Evolutionary conservation across 805 yeast species (phyloP).

Genomic region (Scheffersomyces stipitis): DNA sequence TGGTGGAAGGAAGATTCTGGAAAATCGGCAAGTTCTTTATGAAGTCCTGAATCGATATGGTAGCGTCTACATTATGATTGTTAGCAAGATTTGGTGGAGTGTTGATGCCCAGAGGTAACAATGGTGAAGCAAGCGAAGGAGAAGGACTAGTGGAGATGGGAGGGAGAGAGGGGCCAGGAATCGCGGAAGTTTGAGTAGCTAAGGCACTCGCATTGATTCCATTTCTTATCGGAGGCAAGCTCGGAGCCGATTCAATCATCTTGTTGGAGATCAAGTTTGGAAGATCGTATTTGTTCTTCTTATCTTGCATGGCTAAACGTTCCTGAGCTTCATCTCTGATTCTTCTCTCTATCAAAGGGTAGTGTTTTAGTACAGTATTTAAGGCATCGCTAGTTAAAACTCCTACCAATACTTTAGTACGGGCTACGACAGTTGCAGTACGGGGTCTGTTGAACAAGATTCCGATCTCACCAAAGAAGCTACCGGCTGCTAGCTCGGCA

Average conservation of each 20-base stretch:
- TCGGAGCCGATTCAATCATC: background rate
- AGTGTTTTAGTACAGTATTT: conserved; percentile 56
- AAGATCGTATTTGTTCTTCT: conserved; percentile 49
- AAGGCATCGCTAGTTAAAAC: conserved; percentile 66
- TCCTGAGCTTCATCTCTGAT: conserved; percentile 81
- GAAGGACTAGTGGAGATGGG: conserved; percentile 16
- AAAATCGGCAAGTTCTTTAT: conserved; percentile 60
- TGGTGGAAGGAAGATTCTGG: conserved; percentile 53
- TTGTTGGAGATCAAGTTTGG: conserved; percentile 22
- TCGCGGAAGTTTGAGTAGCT: conserved; percentile 9
- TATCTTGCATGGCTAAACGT: conserved; percentile 68
- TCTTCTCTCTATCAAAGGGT: conserved; percentile 64
- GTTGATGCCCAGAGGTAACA: no score
- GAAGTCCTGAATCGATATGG: conserved; percentile 58
- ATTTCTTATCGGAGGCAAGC: conserved; percentile 5
- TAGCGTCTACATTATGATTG: conserved; percentile 46
- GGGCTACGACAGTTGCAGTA: conserved; percentile 75
- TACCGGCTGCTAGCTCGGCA: conserved; percentile 68
- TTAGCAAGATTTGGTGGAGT: conserved; percentile 4
- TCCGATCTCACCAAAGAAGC: conserved; percentile 80
- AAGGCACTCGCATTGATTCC: conserved; percentile 11
- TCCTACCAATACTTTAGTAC: conserved; percentile 65
- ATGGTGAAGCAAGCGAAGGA: conserved; percentile 18
- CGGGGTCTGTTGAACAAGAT: conserved; percentile 72
- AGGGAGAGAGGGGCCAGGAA: conserved; percentile 15